Evolutionary conservation across 2,329 filamentous ascomycete genomes (phyloP), one percentile per base, ranked within the genome.

Genomic region (Aspergillus fructus): DNA sequence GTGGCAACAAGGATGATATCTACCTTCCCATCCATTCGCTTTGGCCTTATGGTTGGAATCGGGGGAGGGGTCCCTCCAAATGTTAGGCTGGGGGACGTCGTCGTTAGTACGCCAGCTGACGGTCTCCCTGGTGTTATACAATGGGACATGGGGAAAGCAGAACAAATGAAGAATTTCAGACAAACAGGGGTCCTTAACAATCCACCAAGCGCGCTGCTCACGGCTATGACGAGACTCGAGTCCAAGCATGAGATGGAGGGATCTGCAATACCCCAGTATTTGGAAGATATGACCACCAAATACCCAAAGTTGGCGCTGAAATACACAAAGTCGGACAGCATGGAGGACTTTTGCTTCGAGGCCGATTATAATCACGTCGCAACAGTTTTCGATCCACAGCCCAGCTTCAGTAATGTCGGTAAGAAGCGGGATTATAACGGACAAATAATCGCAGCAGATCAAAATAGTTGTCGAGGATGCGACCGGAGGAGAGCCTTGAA

Each of bases 21-120:
- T 8, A 62, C 51, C 37, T 71, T 62, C 46, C 62, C 41, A 34
- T 62, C 55, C 39, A 58, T 68, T 45, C 59, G 51, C 0, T 51
- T 67, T 30, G 62, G 62, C 13, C 43, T 66, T 0, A 59, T 64
- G 57, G 64, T 68, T 21, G 64, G 63, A 21, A 61, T 66, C 39
- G 59, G 65, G 2, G 64, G 63, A 0, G 62, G 60, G 4, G 54
- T 65, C 13, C 64, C 65, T 3, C 34, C 48, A 19, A 57, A 65
- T 9, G 59, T 66, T 49, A 56, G 61, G 52, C 55, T 67, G 3
- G 65, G 63, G 1, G 59, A 67, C 55, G 46, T 67, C n/a, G 60
- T 66, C 24, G 33, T 49, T 6, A 39, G 48, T 7, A n/a, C 15
- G 34, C 34, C 34, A 7, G 34, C 34, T 15, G 34, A 7, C 15